A percentile compares a stretch with the other conserved stretches of the same genome.
These are phyloP conservation scores for Fusarium sp. DNA, from an alignment of 2,329 filamentous ascomycete genomes.

Conservation along the genomic window DNA sequence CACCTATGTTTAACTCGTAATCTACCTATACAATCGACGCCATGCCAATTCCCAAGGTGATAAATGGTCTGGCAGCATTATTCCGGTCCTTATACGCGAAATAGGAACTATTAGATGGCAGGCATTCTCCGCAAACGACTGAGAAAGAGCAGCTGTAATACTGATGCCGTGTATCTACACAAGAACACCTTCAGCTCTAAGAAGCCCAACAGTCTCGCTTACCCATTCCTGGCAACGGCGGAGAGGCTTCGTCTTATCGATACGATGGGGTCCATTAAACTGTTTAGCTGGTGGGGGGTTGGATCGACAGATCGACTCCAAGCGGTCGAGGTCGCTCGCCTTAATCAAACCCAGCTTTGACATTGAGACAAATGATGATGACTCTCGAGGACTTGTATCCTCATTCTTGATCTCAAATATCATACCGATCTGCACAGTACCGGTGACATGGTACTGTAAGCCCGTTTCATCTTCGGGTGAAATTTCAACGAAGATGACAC, in stretches of 20 bases:
- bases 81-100: no score
- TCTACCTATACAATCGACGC: neutral
- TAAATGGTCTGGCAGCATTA: neutral
- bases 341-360: neutral
- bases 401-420: neutral
- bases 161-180: neutral
- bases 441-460: neutral
- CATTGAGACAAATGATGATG: neutral
- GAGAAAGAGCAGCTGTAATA: neutral
- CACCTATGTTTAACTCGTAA: no score
- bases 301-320: neutral
- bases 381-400: neutral
- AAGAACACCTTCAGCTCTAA: neutral
- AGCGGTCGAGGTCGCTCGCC: neutral
- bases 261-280: neutral
- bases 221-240: neutral
- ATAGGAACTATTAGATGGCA: rapidly evolving
- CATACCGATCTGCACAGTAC: neutral
- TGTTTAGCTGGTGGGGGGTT: neutral
- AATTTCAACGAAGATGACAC: neutral
- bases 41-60: neutral
- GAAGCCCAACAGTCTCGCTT: neutral
- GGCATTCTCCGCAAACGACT: neutral
- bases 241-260: neutral
- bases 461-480: neutral